Evolutionary conservation across 169 alveolate genomes (phyloP).

Genomic region (Amoebophrya sp.): DNA sequence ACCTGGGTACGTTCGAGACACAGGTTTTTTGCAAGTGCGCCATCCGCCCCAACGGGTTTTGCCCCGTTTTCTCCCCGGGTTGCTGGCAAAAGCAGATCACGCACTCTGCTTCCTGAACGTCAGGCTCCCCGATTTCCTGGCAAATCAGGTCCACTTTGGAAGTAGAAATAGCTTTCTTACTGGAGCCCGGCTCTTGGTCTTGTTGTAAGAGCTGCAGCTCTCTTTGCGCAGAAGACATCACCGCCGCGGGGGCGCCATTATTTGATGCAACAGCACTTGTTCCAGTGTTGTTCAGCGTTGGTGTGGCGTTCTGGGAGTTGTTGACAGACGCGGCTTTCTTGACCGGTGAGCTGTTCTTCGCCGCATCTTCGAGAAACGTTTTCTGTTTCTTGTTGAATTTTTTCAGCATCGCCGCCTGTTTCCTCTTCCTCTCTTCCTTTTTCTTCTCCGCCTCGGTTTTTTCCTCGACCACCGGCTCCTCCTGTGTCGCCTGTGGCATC

Average conservation of each 20-base stretch:
- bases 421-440: neutral
- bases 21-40: slow-evolving; percentile 12
- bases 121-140: neutral
- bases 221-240: too few relatives aligned
- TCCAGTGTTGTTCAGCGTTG: too few relatives aligned
- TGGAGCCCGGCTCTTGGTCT: neutral
- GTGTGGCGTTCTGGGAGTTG: neutral
- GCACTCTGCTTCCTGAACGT: neutral
- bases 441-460: neutral
- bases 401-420: neutral
- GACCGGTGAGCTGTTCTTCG: neutral
- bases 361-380: neutral
- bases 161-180: too few relatives aligned
- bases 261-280: too few relatives aligned
- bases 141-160: too few relatives aligned
- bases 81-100: neutral
- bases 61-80: neutral
- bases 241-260: too few relatives aligned
- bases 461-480: neutral
- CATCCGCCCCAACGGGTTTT: neutral
- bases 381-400: slow-evolving; percentile 10
- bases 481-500: neutral
- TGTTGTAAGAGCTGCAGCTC: too few relatives aligned
- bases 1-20: neutral
- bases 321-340: neutral